A percentile compares a stretch with the other conserved stretches of the same genome.
phyloP scores from a whole-genome alignment of 2,329 filamentous ascomycete species.

The Calonectria honghensis region DNA sequence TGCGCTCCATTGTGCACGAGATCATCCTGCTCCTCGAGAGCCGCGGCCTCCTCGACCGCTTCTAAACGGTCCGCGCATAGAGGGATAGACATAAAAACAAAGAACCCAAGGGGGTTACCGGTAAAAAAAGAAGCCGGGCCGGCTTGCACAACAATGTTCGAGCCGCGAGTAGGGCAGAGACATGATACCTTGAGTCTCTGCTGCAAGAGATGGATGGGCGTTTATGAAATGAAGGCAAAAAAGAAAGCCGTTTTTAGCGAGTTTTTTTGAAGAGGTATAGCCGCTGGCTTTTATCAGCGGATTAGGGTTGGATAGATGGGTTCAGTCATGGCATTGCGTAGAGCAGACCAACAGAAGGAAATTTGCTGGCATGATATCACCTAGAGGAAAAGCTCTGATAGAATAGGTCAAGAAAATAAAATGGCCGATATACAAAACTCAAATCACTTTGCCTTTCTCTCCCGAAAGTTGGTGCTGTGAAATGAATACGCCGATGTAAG shows the following conservation, averaged over 20 bases:
- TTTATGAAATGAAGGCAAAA: conserved; percentile 35
- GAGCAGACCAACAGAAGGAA: neutral
- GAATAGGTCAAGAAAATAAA: conserved; percentile 18
- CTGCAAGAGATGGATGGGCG: conserved; percentile 28
- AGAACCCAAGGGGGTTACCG: conserved; percentile 32
- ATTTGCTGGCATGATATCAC: conserved; percentile 21
- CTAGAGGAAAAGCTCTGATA: conserved; percentile 28
- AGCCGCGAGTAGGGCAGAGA: neutral
- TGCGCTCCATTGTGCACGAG: conserved; percentile 96
- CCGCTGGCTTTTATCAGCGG: neutral
- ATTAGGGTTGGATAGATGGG: conserved; percentile 1
- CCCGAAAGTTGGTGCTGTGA: neutral
- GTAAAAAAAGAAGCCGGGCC: neutral
- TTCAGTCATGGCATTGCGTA: neutral
- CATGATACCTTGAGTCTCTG: neutral
- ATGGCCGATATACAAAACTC: neutral
- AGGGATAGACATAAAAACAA: neutral
- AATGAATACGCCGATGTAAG: too few species aligned
- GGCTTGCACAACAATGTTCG: conserved; percentile 22
- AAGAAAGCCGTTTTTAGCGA: conserved; percentile 5
- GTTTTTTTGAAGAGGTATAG: conserved; percentile 8
- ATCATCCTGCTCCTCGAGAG: conserved; percentile 95
- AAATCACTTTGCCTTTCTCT: neutral
- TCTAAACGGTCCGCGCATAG: conserved; percentile 60
- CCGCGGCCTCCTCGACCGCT: conserved; percentile 87